A percentile compares a stretch with the other conserved stretches of the same genome.
Evolutionary conservation across 2,329 filamentous ascomycete genomes (phyloP).

Genomic region (Penicillium hesseltinei): DNA sequence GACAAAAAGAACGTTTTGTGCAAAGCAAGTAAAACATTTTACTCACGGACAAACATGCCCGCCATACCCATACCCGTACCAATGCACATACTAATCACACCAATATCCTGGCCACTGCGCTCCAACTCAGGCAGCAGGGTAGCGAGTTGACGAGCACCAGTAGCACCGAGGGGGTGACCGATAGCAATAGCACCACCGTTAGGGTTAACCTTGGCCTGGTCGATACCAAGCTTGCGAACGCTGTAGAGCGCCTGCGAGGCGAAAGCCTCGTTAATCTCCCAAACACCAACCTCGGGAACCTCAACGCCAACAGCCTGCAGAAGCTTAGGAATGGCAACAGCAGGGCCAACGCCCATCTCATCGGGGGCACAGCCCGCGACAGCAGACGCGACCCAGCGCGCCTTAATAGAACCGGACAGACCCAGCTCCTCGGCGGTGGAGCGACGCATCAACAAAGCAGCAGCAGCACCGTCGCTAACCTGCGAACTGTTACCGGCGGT

Average conservation of each 20-base stretch:
- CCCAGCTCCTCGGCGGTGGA: constrained; percentile 73
- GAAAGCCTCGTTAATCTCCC: constrained; percentile 90
- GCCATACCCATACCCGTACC: constrained; percentile 80
- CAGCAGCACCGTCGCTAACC: constrained; percentile 84
- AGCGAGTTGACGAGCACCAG: constrained; percentile 75
- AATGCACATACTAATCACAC: constrained; percentile 88
- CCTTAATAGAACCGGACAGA: constrained; percentile 67
- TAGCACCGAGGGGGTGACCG: constrained; percentile 87
- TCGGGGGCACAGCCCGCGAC: constrained; percentile 79
- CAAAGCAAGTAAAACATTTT: constrained; percentile 20
- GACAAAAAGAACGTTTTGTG: constrained; percentile 4
- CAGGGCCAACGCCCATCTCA: constrained; percentile 92
- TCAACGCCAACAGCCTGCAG: constrained; percentile 66
- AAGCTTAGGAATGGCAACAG: constrained; percentile 79
- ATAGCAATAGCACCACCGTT: constrained; percentile 93
- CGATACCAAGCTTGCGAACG: constrained; percentile 60
- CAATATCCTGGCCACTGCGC: constrained; percentile 67
- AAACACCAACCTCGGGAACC: constrained; percentile 71
- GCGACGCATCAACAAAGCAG: constrained; percentile 79
- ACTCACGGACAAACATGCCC: constrained; percentile 65
- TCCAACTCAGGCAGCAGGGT: constrained; percentile 70
- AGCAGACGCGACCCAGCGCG: constrained; percentile 75
- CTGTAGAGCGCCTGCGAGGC: constrained; percentile 67
- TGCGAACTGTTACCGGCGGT: constrained; percentile 87
- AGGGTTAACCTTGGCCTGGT: constrained; percentile 74